Conservation (phyloP, 441 rosid species). For the Erodium texanum region DNA sequence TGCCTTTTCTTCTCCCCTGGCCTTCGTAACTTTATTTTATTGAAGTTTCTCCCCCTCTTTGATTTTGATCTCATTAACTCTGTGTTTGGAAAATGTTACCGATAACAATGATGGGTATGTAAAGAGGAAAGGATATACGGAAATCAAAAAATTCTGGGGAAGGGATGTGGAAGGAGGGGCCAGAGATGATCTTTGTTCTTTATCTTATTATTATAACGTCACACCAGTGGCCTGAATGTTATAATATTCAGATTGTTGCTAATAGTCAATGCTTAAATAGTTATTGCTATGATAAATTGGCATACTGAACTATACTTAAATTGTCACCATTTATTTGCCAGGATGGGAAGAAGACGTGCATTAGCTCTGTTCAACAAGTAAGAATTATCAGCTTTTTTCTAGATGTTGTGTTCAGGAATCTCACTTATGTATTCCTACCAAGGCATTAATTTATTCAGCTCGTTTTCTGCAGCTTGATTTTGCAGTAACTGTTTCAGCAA, state of each 20-base stretch:
- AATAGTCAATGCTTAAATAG: background rate
- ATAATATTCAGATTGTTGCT: background rate
- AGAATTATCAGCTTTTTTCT: conserved; percentile 17
- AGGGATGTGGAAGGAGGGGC: background rate
- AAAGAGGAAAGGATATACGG: background rate
- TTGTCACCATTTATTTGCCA: conserved; percentile 34
- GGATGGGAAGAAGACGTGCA: conserved; percentile 47
- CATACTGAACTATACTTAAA: background rate
- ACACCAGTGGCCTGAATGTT: background rate
- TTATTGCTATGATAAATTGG: background rate
- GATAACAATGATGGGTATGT: background rate
- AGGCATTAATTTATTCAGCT: conserved; percentile 15
- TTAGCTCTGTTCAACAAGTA: conserved; percentile 79
- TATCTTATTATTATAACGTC: background rate
- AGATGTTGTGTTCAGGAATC: conserved; percentile 6
- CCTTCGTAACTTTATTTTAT: background rate
- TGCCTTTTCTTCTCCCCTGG: background rate
- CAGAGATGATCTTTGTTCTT: background rate
- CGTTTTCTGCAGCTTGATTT: conserved; percentile 71
- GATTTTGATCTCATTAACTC: too few relatives aligned
- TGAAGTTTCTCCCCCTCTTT: background rate
- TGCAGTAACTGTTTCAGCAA: conserved; percentile 78
- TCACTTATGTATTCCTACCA: conserved; percentile 11
- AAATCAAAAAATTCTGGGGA: background rate
- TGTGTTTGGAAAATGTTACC: background rate